Base-by-base conservation (phyloP, 805 yeast species). In the Limtongozyma cylindracea region DNA sequence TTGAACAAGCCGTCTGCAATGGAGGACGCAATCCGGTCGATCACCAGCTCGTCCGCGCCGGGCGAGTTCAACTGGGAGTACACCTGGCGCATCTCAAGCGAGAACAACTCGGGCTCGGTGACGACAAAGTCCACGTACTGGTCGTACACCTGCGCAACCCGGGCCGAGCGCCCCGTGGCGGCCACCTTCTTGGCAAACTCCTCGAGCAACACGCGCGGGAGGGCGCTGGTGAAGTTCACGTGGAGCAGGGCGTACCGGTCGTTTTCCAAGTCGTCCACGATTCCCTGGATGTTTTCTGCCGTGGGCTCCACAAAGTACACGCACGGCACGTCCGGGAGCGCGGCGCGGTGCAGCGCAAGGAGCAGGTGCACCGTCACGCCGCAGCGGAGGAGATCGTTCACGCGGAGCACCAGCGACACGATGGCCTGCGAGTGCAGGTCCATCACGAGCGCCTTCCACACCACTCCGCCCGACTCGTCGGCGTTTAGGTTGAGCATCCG, bases 281-380 rank as follows among this genome's bases (percentile, higher is more conserved):
- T 73, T 16, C 46, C 38, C 15, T 60, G 47, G 19, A 88, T 53
- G 38, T 88, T 88, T 21, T 63, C 84, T 13, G 57, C 49, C 0
- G 88, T 73, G 5, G 98, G 96, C 26, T 73, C 72, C 16, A 88
- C 71, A 34, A 88, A 84, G 45, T 88, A 88, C 20, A 88, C 63
- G 3, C 67, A 96, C 1, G 96, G 95, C 9, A 84, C 96, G 35
- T 88, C 98, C 2, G 91, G 82, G 23, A 88, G 54, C 1, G 84
- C 60, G n/a, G 82, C 63, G 28, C 98, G 55, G 26, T 59, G 62
- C 21, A 78, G 55, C 24, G 54, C 53, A 24, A 84, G 64, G 22
- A 73, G 45, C 27, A 84, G 56, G 39, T 88, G 96, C 35, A 80
- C 70, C 0, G 99, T 88, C 25, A 88, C 69, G 7, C 98, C 98